These are phyloP conservation scores for Arachis monticola DNA, from an alignment of 331 rosid genomes.

Conservation along the genomic window DNA sequence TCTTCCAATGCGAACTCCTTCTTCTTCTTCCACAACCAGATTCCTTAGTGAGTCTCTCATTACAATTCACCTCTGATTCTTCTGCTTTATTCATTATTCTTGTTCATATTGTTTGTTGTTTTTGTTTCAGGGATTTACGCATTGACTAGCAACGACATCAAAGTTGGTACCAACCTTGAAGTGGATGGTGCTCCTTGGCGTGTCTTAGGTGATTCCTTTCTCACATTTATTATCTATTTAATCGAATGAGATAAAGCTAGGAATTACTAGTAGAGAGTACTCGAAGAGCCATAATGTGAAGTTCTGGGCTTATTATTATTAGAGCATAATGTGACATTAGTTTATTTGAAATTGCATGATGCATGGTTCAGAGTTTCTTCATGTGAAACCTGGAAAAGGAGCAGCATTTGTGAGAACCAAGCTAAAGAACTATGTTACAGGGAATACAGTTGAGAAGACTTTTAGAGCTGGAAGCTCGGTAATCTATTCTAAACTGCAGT, in stretches of 20 bases:
- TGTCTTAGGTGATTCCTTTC: conserved; percentile 55
- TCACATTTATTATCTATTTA: neutral
- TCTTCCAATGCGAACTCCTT: conserved; percentile 37
- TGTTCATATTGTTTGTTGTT: neutral
- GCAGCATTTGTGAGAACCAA: conserved; percentile 97
- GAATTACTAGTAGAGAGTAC: neutral
- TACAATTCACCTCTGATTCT: neutral
- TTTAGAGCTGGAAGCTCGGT: conserved; percentile 90
- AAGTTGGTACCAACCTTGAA: conserved; percentile 78
- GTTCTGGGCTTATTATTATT: neutral
- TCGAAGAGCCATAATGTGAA: too few species aligned
- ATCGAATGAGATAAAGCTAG: too few species aligned
- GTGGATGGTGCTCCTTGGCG: conserved; percentile 94
- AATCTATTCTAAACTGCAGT: conserved; percentile 27
- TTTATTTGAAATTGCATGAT: conserved; percentile 21
- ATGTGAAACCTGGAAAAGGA: conserved; percentile 92
- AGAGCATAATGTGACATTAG: neutral
- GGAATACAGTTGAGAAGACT: conserved; percentile 84
- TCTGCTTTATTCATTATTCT: neutral
- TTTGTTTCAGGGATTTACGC: conserved; percentile 63
- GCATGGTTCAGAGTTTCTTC: conserved; percentile 75
- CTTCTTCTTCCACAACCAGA: conserved; percentile 11
- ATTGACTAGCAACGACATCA: conserved; percentile 81
- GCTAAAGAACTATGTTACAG: conserved; percentile 71
- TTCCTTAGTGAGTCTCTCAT: conserved; percentile 38